phyloP scores from a whole-genome alignment of 179 eudicot genomes.

The Sideroxylon spinosum region DNA sequence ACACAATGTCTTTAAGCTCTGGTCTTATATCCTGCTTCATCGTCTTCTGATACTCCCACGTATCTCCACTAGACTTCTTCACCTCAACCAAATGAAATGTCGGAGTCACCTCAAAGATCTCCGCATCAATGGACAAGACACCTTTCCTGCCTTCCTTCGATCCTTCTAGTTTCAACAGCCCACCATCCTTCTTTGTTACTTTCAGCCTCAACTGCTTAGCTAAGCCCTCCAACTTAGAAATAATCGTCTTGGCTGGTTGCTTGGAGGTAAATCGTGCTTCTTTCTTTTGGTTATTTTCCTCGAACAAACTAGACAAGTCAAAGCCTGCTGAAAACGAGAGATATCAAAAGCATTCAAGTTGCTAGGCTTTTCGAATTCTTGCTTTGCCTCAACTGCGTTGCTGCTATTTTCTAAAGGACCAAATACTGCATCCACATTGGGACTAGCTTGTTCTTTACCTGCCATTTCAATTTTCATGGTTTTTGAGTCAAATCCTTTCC shows the following conservation, averaged over 20 bases:
- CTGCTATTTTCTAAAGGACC: background rate
- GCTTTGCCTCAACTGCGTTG: constrained; percentile 15
- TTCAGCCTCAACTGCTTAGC: constrained; percentile 34
- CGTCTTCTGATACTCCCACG: constrained; percentile 38
- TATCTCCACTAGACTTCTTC: constrained; percentile 39
- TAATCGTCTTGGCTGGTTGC: constrained; percentile 30
- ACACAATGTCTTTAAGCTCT: constrained; percentile 38
- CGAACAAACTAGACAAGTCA: constrained; percentile 42
- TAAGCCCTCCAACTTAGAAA: constrained; percentile 34
- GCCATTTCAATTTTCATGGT: constrained; percentile 7
- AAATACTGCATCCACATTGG: constrained; percentile 15
- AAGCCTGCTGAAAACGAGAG: constrained; percentile 40
- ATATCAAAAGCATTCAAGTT: constrained; percentile 48
- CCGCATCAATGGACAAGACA: constrained; percentile 33
- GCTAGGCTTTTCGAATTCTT: constrained; percentile 20
- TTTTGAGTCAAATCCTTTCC: constrained; percentile 22
- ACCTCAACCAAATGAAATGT: constrained; percentile 39
- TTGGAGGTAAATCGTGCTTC: constrained; percentile 33
- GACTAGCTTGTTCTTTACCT: constrained; percentile 3
- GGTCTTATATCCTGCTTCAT: constrained; percentile 42
- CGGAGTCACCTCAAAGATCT: constrained; percentile 38
- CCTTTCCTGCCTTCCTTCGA: constrained; percentile 39
- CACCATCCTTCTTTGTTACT: constrained; percentile 33
- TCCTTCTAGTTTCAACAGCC: constrained; percentile 36
- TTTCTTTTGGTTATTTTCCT: constrained; percentile 28